These are phyloP conservation scores for Lotus japonicus DNA, from an alignment of 306 rosid genomes.

Conservation along the genomic window DNA sequence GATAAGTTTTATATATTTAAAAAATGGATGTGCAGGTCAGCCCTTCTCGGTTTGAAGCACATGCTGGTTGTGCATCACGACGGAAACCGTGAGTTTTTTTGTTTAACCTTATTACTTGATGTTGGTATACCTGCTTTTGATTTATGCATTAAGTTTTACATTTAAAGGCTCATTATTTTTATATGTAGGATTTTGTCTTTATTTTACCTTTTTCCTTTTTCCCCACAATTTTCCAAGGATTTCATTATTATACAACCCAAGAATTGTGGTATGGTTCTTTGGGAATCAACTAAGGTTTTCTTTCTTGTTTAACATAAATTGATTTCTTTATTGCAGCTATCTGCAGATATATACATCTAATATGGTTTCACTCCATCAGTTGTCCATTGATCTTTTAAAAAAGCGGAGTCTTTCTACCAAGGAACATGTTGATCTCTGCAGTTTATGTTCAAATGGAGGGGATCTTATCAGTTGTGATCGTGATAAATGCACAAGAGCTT, in stretches of 20 bases:
- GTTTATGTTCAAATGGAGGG: slow-evolving; percentile 57
- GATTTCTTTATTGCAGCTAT: slow-evolving; percentile 45
- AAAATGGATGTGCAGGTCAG: slow-evolving; percentile 53
- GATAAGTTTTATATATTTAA: background rate
- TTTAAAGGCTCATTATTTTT: background rate
- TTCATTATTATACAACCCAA: background rate
- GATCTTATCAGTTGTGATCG: slow-evolving; percentile 66
- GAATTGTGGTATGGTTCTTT: background rate
- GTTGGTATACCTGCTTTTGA: background rate
- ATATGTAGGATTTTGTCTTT: background rate
- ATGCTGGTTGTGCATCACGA: slow-evolving; percentile 82
- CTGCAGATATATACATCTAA: slow-evolving; percentile 54
- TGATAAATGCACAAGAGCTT: slow-evolving; percentile 69
- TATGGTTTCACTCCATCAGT: slow-evolving; percentile 72
- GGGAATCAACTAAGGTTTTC: background rate
- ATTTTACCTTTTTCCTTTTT: background rate
- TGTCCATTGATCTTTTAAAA: slow-evolving; percentile 25
- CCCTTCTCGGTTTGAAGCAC: slow-evolving; percentile 84
- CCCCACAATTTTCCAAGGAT: background rate
- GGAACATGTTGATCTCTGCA: slow-evolving; percentile 22
- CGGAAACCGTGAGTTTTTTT: slow-evolving; percentile 80
- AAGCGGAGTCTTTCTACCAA: too few relatives aligned
- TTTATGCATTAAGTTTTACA: background rate
- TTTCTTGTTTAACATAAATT: background rate
- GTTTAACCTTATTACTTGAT: background rate